Conservation (phyloP, 768 basidiomycete species). For the Clitopilus hobsonii region DNA sequence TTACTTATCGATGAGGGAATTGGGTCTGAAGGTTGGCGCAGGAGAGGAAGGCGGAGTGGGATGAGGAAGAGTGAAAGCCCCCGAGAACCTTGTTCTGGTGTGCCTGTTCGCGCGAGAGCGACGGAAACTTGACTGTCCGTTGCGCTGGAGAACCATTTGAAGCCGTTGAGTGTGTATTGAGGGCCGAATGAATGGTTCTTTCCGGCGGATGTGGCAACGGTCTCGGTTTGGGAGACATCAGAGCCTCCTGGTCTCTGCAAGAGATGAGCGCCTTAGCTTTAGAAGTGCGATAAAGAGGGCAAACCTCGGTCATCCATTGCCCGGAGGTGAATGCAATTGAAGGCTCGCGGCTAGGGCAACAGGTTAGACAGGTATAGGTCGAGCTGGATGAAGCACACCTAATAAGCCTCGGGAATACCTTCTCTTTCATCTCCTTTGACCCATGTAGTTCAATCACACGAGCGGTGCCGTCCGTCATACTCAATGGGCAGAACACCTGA, state of each 20-base stretch:
- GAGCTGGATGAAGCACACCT: conserved; percentile 34
- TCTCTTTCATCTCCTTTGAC: conserved; percentile 52
- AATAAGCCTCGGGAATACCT: conserved; percentile 52
- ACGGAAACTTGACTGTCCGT: conserved; percentile 72
- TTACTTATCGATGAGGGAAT: conserved; percentile 49
- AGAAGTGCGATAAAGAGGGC: conserved; percentile 24
- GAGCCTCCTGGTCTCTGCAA: conserved; percentile 65
- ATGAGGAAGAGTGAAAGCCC: conserved; percentile 73
- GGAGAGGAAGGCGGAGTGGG: conserved; percentile 54
- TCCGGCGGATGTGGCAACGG: conserved; percentile 40
- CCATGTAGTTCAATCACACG: conserved; percentile 68
- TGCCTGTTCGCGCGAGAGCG: conserved; percentile 70
- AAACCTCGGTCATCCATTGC: conserved; percentile 82
- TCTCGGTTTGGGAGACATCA: conserved; percentile 73
- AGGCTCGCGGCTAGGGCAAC: conserved; percentile 52
- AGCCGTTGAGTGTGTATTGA: conserved; percentile 56
- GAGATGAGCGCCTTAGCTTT: conserved; percentile 25
- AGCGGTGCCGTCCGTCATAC: conserved; percentile 78
- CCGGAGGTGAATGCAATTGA: conserved; percentile 62
- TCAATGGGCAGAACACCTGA: conserved; percentile 67
- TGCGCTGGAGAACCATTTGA: conserved; percentile 86
- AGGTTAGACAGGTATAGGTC: background rate
- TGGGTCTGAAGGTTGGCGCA: conserved; percentile 35
- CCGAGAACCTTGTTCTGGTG: conserved; percentile 48
- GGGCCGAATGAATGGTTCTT: conserved; percentile 37